phyloP scores from a whole-genome alignment of 2,329 filamentous ascomycete genomes.

The Pseudocercospora musae region DNA sequence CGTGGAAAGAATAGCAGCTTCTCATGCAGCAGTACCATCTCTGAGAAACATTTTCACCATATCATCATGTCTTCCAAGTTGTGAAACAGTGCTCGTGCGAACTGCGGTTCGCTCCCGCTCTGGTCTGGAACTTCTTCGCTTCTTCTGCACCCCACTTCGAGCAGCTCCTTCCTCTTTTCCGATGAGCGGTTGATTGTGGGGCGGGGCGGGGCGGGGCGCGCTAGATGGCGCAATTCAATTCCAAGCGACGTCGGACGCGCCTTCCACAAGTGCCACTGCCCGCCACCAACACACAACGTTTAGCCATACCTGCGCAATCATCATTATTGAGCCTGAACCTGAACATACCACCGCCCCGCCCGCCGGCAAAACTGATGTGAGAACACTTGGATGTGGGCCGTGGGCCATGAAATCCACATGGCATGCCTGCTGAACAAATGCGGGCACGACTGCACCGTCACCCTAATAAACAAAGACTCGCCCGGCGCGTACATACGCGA shows the following conservation, averaged over 20 bases:
- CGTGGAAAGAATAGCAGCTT: background rate
- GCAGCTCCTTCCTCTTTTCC: too few species aligned
- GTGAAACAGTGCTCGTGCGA: background rate
- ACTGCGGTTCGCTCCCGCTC: background rate
- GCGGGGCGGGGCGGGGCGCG: too few species aligned
- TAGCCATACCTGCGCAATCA: too few species aligned
- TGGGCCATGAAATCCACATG: background rate
- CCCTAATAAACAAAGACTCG: constrained; percentile 13
- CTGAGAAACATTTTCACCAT: too few species aligned
- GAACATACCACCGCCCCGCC: too few species aligned
- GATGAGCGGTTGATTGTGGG: too few species aligned
- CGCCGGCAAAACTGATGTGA: background rate
- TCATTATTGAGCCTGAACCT: background rate
- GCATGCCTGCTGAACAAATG: constrained; percentile 7
- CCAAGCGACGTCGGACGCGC: too few species aligned
- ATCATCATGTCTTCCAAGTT: background rate
- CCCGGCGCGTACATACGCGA: background rate
- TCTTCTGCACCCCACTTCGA: too few species aligned
- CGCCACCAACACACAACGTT: background rate
- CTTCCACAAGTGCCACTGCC: too few species aligned
- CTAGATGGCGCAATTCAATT: background rate
- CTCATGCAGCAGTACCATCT: background rate
- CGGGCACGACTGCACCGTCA: too few species aligned
- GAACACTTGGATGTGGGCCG: too few species aligned
- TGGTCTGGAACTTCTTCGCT: too few species aligned